A percentile compares a stretch with the other conserved stretches of the same genome.
phyloP scores from a whole-genome alignment of 176 grass and related monocot species.

The bread wheat (Triticum aestivum) region DNA sequence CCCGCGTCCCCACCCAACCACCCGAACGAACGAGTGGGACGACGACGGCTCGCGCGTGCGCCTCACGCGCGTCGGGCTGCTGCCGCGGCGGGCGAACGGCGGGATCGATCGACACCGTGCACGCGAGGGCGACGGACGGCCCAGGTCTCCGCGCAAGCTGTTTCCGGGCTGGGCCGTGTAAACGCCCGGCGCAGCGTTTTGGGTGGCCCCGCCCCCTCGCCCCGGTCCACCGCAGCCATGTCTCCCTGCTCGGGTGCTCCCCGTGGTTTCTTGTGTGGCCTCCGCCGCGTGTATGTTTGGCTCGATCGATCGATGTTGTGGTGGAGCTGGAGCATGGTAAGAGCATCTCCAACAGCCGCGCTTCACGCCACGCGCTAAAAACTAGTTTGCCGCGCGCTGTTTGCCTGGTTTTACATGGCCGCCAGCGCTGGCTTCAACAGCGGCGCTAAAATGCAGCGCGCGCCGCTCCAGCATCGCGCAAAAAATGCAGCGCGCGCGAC shows the following conservation, averaged over 20 bases:
- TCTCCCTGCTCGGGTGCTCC: background rate
- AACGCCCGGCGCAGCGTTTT: background rate
- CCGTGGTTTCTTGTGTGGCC: background rate
- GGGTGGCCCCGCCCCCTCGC: conserved; percentile 4
- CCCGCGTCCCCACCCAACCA: conserved; percentile 9
- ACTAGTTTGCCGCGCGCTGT: too few species aligned
- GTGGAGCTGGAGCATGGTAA: background rate
- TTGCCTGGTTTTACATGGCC: too few species aligned
- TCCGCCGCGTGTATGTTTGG: too few species aligned
- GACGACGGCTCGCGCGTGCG: background rate
- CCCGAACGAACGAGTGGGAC: background rate
- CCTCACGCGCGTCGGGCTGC: background rate
- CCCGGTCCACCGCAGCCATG: background rate
- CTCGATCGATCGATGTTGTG: too few species aligned
- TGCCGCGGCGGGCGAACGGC: background rate
- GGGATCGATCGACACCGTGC: background rate
- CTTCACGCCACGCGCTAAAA: too few species aligned
- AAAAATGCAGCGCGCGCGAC: too few species aligned
- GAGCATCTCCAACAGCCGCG: too few species aligned
- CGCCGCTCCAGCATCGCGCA: too few species aligned
- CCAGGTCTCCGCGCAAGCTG: background rate
- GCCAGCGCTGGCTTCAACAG: too few species aligned
- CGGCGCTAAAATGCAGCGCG: too few species aligned
- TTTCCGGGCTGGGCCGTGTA: background rate
- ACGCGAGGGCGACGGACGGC: background rate